phyloP scores from a whole-genome alignment of 2,329 filamentous ascomycete genomes.

The Botrytis porri region DNA sequence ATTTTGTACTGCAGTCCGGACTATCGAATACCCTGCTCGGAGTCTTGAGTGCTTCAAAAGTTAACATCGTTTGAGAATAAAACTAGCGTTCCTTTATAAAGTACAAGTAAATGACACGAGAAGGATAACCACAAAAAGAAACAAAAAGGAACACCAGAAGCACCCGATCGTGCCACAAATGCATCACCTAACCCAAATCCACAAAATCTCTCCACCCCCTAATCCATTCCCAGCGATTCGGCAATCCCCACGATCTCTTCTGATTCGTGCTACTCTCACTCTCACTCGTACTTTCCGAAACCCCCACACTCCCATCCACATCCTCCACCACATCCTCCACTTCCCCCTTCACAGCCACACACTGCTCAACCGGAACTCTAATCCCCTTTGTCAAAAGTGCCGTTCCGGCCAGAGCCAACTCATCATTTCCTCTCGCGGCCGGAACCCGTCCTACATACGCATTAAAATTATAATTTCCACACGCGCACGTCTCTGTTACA shows the following conservation, averaged over 20 bases:
- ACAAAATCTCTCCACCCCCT: neutral
- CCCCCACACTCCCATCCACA: neutral
- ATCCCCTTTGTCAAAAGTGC: neutral
- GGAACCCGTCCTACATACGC: conserved; percentile 17
- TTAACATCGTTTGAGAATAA: neutral
- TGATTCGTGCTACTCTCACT: neutral
- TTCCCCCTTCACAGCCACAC: neutral
- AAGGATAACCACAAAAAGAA: neutral
- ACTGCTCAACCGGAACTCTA: neutral
- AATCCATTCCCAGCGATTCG: neutral
- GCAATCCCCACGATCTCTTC: neutral
- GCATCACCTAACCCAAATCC: neutral
- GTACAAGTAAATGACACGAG: neutral
- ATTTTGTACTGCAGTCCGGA: too few relatives aligned
- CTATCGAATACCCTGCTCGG: too few relatives aligned
- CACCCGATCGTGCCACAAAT: neutral
- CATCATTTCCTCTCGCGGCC: neutral
- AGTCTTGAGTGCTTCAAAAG: neutral
- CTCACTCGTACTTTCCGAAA: neutral
- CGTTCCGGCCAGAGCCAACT: neutral
- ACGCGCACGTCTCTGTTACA: neutral
- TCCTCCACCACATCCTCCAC: neutral
- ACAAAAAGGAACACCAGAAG: neutral
- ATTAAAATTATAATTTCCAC: conserved; percentile 21
- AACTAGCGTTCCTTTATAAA: neutral